Conservation (phyloP, 1,284 basidiomycete species). For the Ganoderma multipileum region DNA sequence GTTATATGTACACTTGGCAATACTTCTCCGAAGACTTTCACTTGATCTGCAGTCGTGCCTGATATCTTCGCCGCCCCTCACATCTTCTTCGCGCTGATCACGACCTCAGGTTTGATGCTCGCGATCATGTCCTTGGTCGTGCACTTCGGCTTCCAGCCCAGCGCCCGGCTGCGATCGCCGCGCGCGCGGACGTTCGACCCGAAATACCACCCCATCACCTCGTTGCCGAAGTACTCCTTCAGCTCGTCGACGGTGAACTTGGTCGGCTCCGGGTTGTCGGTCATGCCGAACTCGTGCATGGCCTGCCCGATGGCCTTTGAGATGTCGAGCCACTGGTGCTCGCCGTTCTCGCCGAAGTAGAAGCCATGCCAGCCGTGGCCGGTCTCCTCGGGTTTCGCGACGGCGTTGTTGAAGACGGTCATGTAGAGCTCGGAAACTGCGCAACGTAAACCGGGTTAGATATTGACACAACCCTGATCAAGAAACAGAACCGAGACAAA, state of each 20-base stretch:
- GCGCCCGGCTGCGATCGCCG: constrained; percentile 45
- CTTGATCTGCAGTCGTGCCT: not conserved
- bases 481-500: not conserved
- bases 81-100: constrained; percentile 21
- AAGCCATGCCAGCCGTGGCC: constrained; percentile 50
- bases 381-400: constrained; percentile 22
- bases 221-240: not conserved
- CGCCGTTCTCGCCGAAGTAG: constrained; percentile 54
- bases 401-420: constrained; percentile 27
- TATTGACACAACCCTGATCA: not conserved
- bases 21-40: not conserved
- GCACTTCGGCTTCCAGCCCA: constrained; percentile 49
- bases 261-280: constrained; percentile 35
- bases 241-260: not conserved
- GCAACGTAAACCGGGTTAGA: not conserved
- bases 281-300: constrained; percentile 36
- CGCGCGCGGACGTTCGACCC: constrained; percentile 51
- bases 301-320: constrained; percentile 44
- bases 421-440: constrained; percentile 31
- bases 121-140: constrained; percentile 43
- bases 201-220: constrained; percentile 14
- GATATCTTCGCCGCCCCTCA: not conserved
- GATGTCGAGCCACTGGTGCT: constrained; percentile 45
- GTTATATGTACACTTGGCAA: not conserved
- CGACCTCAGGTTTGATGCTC: constrained; percentile 41